These are phyloP conservation scores for Phascolomyces articulosus DNA, from an alignment of 371 early-diverging fungal genomes.

Conservation along the genomic window DNA sequence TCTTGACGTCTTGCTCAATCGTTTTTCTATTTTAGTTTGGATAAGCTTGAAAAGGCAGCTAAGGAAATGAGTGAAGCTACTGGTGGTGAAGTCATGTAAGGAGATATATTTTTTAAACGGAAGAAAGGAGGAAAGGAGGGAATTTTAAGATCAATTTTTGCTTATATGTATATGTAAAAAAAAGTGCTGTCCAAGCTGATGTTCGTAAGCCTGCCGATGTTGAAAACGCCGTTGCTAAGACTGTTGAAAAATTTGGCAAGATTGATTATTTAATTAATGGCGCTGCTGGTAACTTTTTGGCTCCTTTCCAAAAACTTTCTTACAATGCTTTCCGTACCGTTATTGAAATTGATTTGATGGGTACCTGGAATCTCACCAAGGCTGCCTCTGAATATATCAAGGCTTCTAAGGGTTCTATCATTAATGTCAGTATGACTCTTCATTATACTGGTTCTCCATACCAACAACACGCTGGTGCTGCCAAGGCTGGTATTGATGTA, in stretches of 20 bases:
- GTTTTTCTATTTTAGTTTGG: conserved; percentile 34
- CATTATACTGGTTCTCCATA: conserved; percentile 63
- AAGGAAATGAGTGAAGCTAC: conserved; percentile 64
- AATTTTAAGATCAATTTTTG: not conserved
- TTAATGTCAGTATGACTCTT: conserved; percentile 72
- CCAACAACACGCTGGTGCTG: conserved; percentile 57
- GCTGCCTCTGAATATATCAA: conserved; percentile 77
- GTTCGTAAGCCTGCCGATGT: conserved; percentile 69
- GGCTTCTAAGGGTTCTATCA: conserved; percentile 65
- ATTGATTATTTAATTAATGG: conserved; percentile 68
- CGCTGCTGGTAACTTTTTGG: conserved; percentile 86
- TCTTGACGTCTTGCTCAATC: too few relatives aligned
- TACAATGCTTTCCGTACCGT: conserved; percentile 77
- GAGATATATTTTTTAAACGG: not conserved
- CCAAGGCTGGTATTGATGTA: conserved; percentile 51
- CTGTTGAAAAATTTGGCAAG: conserved; percentile 67
- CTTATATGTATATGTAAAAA: not conserved
- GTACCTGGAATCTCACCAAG: conserved; percentile 79
- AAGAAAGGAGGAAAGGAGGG: too few relatives aligned
- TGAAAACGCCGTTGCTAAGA: conserved; percentile 63
- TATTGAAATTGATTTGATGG: conserved; percentile 54
- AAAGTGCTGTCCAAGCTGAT: conserved; percentile 59
- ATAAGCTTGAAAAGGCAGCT: conserved; percentile 72
- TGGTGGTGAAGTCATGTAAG: conserved; percentile 57
- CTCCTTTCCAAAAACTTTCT: conserved; percentile 67